Percentiles rank a stretch among this genome's conserved stretches.
phyloP scores from a whole-genome alignment of 176 grass and related monocot species.

The Bromus sterilis region DNA sequence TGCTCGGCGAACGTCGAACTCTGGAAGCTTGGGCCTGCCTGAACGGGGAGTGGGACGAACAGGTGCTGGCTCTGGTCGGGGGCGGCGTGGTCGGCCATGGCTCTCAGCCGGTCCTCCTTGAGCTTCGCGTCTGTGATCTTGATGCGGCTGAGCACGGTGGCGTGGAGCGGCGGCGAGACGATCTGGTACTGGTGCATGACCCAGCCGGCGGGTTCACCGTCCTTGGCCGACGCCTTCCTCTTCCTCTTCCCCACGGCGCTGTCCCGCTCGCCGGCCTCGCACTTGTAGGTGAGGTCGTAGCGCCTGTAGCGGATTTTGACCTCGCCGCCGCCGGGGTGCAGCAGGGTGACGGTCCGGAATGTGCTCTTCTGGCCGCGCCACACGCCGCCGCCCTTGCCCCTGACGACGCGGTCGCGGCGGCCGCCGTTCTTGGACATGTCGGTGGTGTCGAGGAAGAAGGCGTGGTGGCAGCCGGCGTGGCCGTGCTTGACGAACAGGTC shows the following conservation, averaged over 20 bases:
- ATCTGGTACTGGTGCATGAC: background rate
- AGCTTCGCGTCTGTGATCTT: background rate
- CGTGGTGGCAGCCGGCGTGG: background rate
- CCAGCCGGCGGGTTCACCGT: background rate
- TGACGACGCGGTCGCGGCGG: background rate
- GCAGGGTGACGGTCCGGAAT: background rate
- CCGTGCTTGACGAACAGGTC: background rate
- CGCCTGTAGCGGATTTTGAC: background rate
- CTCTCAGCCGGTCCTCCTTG: too few species aligned
- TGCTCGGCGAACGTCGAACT: background rate
- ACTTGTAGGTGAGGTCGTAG: too few species aligned
- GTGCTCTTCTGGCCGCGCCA: background rate
- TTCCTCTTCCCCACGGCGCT: too few species aligned
- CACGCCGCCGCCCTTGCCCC: background rate
- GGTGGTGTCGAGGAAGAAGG: slow-evolving; percentile 3
- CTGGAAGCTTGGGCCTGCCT: background rate
- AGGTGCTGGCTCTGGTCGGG: background rate
- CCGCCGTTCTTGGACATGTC: background rate
- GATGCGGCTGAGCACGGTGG: background rate
- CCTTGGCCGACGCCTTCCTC: too few species aligned
- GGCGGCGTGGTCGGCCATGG: too few species aligned
- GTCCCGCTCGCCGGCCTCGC: too few species aligned
- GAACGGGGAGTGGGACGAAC: too few species aligned
- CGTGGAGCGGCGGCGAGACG: background rate
- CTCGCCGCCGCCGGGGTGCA: background rate